Base-by-base conservation (phyloP, 1,139 yeast genomes). In the Blastobotrys buckinghamii region DNA sequence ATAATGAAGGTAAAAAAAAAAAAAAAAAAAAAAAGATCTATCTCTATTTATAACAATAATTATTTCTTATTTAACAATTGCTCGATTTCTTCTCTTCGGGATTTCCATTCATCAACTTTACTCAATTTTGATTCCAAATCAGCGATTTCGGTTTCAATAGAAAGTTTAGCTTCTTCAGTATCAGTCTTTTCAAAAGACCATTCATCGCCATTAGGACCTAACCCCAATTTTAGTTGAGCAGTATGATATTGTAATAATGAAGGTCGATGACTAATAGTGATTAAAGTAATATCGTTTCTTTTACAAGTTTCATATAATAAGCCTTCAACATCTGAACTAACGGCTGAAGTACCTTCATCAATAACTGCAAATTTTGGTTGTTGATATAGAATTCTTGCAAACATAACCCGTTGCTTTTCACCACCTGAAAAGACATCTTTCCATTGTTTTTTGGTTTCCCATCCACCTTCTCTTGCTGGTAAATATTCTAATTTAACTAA, bases 301-400 rank as follows among this genome's bases (percentile, higher is more conserved):
- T 81, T 84, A 65, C 90, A 75, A 55, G 83, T 67, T 61, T 87
- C 95, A 67, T 89, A 90, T 52, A 90, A 73, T 55, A 82, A 78
- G 57, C 90, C 97, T 67, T 90, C 97, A 63, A 87, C 90, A 66
- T 90, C 97, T 35, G 86, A 84, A 51, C 90, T 81, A 15, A 90
- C 92, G 0, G 97, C 97, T 62, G 89, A 86, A 10, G 97, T 90
- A 32, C 95, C 87, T 67, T 90, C 97, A 67, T 90, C 97, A 55
- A 90, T 75, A 6, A 90, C 80, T 2, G 90, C 92, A 66, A 86
- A 85, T 63, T 77, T 77, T 40, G 96, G 96, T 48, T 77, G 76
- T 65, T 85, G 86, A 70, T 84, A 88, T 58, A 90, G 72, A 6
- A 90, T 78, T 59, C 97, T 75, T 0, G 97, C 97, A 72, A 90